Percentiles rank a stretch among this genome's conserved stretches.
Evolutionary conservation across 2,329 filamentous ascomycete species (phyloP).

Genomic region (Scopulariopsis brevicaulis): DNA sequence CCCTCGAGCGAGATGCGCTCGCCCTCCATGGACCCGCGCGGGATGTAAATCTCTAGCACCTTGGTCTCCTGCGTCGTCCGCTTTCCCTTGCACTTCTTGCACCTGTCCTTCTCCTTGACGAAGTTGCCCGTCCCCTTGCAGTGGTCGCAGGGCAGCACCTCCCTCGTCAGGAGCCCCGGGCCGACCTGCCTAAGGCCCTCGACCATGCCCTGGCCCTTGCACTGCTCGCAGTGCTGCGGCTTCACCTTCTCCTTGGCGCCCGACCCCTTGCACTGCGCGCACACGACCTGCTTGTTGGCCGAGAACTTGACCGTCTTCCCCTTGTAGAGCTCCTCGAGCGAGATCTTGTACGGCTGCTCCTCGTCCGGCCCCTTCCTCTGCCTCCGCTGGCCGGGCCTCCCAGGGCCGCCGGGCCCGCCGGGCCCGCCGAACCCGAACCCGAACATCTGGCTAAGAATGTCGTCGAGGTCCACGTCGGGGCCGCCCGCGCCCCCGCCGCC

Average conservation of each 20-base stretch:
- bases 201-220: conserved; percentile 68
- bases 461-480: conserved; percentile 70
- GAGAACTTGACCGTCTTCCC: conserved; percentile 95
- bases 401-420: conserved; percentile 29
- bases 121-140: conserved; percentile 79
- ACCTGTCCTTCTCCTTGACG: conserved; percentile 93
- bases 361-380: conserved; percentile 70
- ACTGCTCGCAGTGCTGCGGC: conserved; percentile 69
- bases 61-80: conserved; percentile 82
- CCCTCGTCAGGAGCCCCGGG: conserved; percentile 74
- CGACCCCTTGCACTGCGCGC: conserved; percentile 73
- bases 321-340: conserved; percentile 92
- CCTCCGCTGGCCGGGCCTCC: conserved; percentile 40
- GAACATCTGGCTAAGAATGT: conserved; percentile 91
- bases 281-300: conserved; percentile 88
- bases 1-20: conserved; percentile 85
- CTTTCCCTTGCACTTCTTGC: conserved; percentile 97
- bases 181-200: conserved; percentile 75
- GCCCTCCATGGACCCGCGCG: conserved; percentile 73
- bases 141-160: conserved; percentile 67
- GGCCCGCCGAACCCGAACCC: conserved; percentile 56
- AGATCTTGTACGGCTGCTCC: conserved; percentile 83
- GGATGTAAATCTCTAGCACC: conserved; percentile 92
- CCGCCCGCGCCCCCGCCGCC: conserved; percentile 38
- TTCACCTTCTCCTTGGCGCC: conserved; percentile 91